Conservation (phyloP, 805 yeast species). For the Ogataea salicorniae region DNA sequence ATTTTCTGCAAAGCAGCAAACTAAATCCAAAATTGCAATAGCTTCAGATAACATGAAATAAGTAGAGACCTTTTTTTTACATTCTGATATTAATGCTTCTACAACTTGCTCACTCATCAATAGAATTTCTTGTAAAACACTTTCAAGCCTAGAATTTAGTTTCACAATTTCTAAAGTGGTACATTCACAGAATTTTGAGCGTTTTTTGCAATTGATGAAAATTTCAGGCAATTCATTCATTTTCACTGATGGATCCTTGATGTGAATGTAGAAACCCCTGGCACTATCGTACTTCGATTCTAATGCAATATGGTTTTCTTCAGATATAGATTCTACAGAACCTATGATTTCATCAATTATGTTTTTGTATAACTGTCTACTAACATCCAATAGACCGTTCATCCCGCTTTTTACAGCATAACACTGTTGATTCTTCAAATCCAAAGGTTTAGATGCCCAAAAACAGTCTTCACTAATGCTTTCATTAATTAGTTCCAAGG, state of each 20-base stretch:
- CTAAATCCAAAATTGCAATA: conserved; percentile 36
- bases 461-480: conserved; percentile 38
- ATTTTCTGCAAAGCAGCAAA: conserved; percentile 26
- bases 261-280: conserved; percentile 35
- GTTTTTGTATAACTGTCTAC: conserved; percentile 36
- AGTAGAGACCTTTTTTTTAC: conserved; percentile 28
- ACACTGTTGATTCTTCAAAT: conserved; percentile 38
- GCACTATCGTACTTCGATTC: conserved; percentile 32
- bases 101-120: conserved; percentile 37
- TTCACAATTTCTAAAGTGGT: conserved; percentile 37
- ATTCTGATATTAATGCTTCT: conserved; percentile 26
- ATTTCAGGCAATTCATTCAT: conserved; percentile 24
- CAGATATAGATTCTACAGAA: conserved; percentile 23
- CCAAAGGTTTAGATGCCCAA: conserved; percentile 37
- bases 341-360: conserved; percentile 33
- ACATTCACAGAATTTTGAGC: conserved; percentile 31
- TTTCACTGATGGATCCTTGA: conserved; percentile 13
- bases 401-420: conserved; percentile 40
- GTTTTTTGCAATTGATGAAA: conserved; percentile 31
- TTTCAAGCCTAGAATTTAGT: conserved; percentile 35
- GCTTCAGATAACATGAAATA: conserved; percentile 41
- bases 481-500: conserved; percentile 25
- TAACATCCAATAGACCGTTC: conserved; percentile 42
- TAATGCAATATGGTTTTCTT: conserved; percentile 21
- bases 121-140: conserved; percentile 36